Base-by-base conservation (phyloP, 202 grass and related monocot species). In the Setaria italica region DNA sequence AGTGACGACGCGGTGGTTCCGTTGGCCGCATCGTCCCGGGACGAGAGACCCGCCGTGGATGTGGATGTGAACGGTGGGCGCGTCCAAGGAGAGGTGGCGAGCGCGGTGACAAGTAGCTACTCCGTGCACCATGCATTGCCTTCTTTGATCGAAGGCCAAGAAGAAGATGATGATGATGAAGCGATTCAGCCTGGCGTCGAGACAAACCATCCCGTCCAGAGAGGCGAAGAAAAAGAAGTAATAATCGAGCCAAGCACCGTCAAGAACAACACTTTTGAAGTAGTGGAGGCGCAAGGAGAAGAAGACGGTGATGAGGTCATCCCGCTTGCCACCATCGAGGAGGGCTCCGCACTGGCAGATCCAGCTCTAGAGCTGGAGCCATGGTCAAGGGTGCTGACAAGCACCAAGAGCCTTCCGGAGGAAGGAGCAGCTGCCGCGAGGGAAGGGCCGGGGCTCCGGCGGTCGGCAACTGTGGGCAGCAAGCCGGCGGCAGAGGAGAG, bases 401-500 rank as follows among this genome's bases (percentile, higher is more conserved):
- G 68, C 37, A 33, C 60, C 29, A 64, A 25, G 70, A 50, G 17
- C 49, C 30, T 47, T 32, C 33, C 46, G 9, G 78, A 46, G 17
- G 46, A 86, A n/a, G 85, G 11, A 12, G 29, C 13, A 30, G 19
- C 17, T 17, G 72, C 50, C 21, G 17, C 20, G 5, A 39, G 17
- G 25, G 56, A 58, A 34, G 42, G 29, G 25, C 25, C 25, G 62
- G 43, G 7, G 42, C 29, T 80, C 73, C 41, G 69, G 29, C 64
- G 78, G 21, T 82, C 41, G 30, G 29, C 30, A 21, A 59, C 78
- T 12, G 88, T 67, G 66, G 53, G 55, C 20, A 56, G 60, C 25
- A 81, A 58, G 63, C 54, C 34, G 35, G n/a, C 17, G 30, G 65
- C 17, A 21, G 82, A 77, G 71, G 81, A 82, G 57, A 75, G 16